Evolutionary conservation across 1,139 yeast genomes (phyloP).

Genomic region (Geotrichum histeridarum): DNA sequence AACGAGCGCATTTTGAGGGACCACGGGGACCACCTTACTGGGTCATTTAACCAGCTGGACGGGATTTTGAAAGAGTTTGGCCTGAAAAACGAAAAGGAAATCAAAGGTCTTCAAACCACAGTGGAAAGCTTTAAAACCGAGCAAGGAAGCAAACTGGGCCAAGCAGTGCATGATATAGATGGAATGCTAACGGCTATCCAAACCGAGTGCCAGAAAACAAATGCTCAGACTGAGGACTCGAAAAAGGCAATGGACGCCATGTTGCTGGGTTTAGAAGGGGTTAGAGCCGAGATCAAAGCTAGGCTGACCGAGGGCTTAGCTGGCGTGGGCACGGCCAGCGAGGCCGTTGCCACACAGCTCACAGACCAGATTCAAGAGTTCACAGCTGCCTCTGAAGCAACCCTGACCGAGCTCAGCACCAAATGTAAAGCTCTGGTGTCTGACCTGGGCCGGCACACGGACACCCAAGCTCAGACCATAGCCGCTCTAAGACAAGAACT

Average conservation of each 20-base stretch:
- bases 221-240: constrained; percentile 19
- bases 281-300: constrained; percentile 25
- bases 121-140: constrained; percentile 17
- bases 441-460: constrained; percentile 14
- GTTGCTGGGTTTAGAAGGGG: constrained; percentile 23
- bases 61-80: constrained; percentile 14
- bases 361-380: constrained; percentile 5
- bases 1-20: constrained; percentile 22
- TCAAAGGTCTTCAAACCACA: constrained; percentile 6
- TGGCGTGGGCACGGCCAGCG: constrained; percentile 23
- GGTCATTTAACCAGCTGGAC: constrained; percentile 20
- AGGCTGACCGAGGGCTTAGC: constrained; percentile 24
- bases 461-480: constrained; percentile 12
- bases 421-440: constrained; percentile 2
- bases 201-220: constrained; percentile 15
- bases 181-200: constrained; percentile 20
- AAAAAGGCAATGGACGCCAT: constrained; percentile 22
- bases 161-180: constrained; percentile 21
- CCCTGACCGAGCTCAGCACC: neutral
- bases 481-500: constrained; percentile 5
- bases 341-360: constrained; percentile 18
- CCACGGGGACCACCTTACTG: constrained; percentile 16
- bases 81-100: neutral
- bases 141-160: constrained; percentile 22
- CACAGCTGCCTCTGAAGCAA: neutral